Evolutionary conservation across 2,329 filamentous ascomycete species (phyloP), one percentile per base, ranked within the genome.

Genomic region (Magnaporthales sp.): DNA sequence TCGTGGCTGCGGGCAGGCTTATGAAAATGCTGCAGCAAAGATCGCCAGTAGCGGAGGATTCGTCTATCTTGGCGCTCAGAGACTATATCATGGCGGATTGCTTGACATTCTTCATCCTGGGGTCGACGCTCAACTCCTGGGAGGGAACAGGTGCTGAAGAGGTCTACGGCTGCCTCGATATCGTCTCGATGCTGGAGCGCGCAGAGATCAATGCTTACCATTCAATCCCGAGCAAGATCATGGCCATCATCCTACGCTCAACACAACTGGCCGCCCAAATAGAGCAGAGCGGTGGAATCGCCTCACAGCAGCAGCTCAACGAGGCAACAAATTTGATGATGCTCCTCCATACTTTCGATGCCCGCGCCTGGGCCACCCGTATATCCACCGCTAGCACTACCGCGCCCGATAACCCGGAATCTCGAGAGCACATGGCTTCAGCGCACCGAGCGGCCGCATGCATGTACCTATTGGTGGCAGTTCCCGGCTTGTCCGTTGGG

Each of bases 401-500:
- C 11, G 79, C 81, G 61, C 80, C 88, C 69, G 19, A 58, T 9
- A 29, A 60, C 46, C 13, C 22, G 22, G 9, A 24, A 27, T 15
- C 32, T 3, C 89, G 93, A 79, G 92, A 92, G 79, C 83, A 86
- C 72, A 86, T 91, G 80, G 89, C 90, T 19, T 93, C 90, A 76
- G 86, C 86, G 71, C 92, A 93, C 75, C 63, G 63, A 26, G 24
- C 63, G 3, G 63, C 63, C 1, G 75, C 78, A 0, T 82, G 80
- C 65, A 71, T 83, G n/a, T 83, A 83, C 67, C 79, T 81, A 24
- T 65, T 81, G 4, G 77, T 82, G 54, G 77, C 77, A 11, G 68
- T 69, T 7, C 69, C 69, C 0, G 24, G 22, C 7, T 24, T 32
- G 19, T 31, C 64, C 38, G 69, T 68, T 9, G 68, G 64, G 1